Percentiles rank a stretch among this genome's conserved stretches.
phyloP scores from a whole-genome alignment of 2,329 filamentous ascomycete genomes.

The Fusarium nygamai region DNA sequence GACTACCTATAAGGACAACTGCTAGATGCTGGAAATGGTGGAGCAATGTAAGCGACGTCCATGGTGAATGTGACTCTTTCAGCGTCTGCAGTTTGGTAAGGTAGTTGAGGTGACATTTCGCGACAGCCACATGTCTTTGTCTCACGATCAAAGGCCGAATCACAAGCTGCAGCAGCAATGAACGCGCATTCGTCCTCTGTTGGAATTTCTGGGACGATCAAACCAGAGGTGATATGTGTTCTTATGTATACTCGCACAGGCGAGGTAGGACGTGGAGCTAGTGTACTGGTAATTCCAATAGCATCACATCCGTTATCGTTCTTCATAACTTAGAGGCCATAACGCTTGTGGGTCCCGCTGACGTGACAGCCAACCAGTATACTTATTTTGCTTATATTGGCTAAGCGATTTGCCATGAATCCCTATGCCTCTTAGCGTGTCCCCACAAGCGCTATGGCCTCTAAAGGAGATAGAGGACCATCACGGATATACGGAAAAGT shows the following conservation, averaged over 20 bases:
- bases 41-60: not conserved
- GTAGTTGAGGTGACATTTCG: conserved; percentile 6
- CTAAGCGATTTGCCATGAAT: too few species aligned
- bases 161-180: conserved; percentile 9
- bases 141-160: not conserved
- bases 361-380: too few species aligned
- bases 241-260: not conserved
- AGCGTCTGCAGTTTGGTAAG: not conserved
- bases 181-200: not conserved
- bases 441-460: too few species aligned
- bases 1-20: not conserved
- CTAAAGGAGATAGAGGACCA: not conserved
- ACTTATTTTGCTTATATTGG: too few species aligned
- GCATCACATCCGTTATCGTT: not conserved
- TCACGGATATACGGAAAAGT: not conserved
- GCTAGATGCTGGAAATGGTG: not conserved
- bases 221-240: not conserved
- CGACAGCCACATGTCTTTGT: conserved; percentile 1
- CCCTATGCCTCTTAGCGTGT: too few species aligned
- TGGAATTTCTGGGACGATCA: not conserved
- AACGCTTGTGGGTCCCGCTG: too few species aligned
- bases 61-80: not conserved
- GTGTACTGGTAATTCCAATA: not conserved
- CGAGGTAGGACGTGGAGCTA: not conserved
- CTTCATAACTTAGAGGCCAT: too few species aligned